Percentiles rank a stretch among this genome's conserved stretches.
These are phyloP conservation scores for Zymoseptoria brevis DNA, from an alignment of 2,329 filamentous ascomycete genomes.

Conservation along the genomic window DNA sequence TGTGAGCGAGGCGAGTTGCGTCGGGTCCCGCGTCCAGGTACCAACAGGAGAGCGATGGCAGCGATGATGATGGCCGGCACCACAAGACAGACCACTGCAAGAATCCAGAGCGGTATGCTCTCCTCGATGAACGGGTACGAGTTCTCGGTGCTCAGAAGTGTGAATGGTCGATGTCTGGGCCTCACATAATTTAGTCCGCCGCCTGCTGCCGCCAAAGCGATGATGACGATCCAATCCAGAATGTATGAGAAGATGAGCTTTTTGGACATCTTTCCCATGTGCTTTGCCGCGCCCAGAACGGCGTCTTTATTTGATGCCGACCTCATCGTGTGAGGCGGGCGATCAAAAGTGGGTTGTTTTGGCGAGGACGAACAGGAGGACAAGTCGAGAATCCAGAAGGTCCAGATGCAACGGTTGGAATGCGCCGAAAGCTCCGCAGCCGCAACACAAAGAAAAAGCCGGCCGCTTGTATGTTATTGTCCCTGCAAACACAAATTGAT, in stretches of 20 bases:
- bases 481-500: neutral
- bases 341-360: too few relatives aligned
- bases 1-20: constrained; percentile 34
- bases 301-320: constrained; percentile 2
- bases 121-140: constrained; percentile 68
- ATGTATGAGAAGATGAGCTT: constrained; percentile 57
- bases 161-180: constrained; percentile 64
- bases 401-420: neutral
- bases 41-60: constrained; percentile 58
- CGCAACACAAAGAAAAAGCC: neutral
- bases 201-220: constrained; percentile 28
- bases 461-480: neutral
- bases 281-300: constrained; percentile 7
- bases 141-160: constrained; percentile 65
- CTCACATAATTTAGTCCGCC: constrained; percentile 46
- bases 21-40: constrained; percentile 60
- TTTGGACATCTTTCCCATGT: constrained; percentile 10
- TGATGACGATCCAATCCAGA: constrained; percentile 65
- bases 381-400: neutral
- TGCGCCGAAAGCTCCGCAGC: neutral
- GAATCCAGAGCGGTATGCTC: constrained; percentile 59
- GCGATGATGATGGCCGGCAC: constrained; percentile 62
- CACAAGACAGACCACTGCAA: constrained; percentile 56
- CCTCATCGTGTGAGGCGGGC: neutral
- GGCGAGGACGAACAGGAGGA: too few relatives aligned